Evolutionary conservation across 768 basidiomycete species (phyloP).

Genomic region (Pisolithus microcarpus): DNA sequence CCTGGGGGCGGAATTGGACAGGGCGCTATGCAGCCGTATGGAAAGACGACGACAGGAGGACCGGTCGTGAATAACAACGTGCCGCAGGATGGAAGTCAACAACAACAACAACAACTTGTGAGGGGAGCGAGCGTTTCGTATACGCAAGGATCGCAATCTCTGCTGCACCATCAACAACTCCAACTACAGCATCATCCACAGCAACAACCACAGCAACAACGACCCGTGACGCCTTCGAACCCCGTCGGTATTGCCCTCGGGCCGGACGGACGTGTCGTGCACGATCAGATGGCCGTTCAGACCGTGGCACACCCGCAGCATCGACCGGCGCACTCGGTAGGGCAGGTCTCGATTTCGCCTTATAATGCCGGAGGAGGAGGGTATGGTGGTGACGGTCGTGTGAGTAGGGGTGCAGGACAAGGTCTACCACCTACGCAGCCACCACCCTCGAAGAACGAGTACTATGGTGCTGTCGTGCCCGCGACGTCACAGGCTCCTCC

Average conservation of each 20-base stretch:
- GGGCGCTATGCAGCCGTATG: slow-evolving; percentile 1
- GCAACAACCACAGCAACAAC: slow-evolving; percentile 15
- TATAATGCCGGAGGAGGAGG: not conserved
- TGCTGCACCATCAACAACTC: slow-evolving; percentile 1
- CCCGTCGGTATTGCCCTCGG: slow-evolving; percentile 80
- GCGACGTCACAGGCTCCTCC: not conserved
- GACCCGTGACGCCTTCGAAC: slow-evolving; percentile 67
- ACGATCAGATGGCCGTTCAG: slow-evolving; percentile 69
- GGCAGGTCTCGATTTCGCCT: not conserved
- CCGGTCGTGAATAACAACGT: slow-evolving; percentile 7
- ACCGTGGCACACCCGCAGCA: slow-evolving; percentile 13
- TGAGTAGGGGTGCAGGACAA: not conserved
- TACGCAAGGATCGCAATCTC: not conserved
- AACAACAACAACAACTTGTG: not conserved
- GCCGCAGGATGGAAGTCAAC: not conserved
- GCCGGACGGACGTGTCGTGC: slow-evolving; percentile 69
- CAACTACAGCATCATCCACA: not conserved
- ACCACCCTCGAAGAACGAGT: not conserved
- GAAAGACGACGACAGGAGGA: not conserved
- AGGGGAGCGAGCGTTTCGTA: not conserved
- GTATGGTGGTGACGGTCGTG: not conserved
- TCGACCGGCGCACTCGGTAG: slow-evolving; percentile 9
- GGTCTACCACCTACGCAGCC: not conserved
- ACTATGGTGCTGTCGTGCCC: not conserved
- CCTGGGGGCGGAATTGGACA: slow-evolving; percentile 8